Base-by-base conservation (phyloP, 2,329 filamentous ascomycete genomes). In the Parafenestella ontariensis region DNA sequence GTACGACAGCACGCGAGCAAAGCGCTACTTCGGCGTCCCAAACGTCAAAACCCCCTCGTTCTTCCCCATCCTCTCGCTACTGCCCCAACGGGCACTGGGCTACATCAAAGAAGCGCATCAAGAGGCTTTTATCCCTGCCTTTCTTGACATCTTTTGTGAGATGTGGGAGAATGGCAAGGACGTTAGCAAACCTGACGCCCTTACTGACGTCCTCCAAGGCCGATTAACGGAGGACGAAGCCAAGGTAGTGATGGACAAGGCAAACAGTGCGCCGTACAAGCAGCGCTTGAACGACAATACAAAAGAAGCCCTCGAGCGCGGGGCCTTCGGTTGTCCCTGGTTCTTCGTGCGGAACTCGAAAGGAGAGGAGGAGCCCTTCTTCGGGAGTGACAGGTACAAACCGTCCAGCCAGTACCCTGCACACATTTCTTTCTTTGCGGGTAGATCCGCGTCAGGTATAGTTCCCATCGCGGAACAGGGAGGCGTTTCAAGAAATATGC, bases 271-370 rank as follows among this genome's bases (percentile, higher is more conserved):
- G 4, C 76, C 83, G 58, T 77, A 76, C 63, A 86, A 86, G 68
- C 74, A 82, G 52, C 75, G 69, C n/a, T 75, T 91, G 24, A 82
- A 82, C 54, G 77, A 75, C 5, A 82, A 82, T 39, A 92, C 89
- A 17, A 80, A 85, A 54, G 80, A 81, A 59, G 88, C 85, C 0
- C 72, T 91, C 15, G 82, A 85, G 33, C 78, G 77, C 45, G 90
- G 90, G 0, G 90, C 90, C 0, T 94, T 90, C 73, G 91, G 91
- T 0, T 85, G 86, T 45, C 91, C 91, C 1, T 94, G 90, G 90
- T 80, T 90, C 56, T 87, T 86, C 83, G 89, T 87, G 3, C 81
- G 79, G 17, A 85, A 89, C 63, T 71, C 68, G 1, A 72, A 82
- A 57, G 88, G 87, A 0, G 73, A 81, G 51, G 81, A 81, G 44